phyloP scores from a whole-genome alignment of 1,139 yeast species.

The Pichia sp. region DNA sequence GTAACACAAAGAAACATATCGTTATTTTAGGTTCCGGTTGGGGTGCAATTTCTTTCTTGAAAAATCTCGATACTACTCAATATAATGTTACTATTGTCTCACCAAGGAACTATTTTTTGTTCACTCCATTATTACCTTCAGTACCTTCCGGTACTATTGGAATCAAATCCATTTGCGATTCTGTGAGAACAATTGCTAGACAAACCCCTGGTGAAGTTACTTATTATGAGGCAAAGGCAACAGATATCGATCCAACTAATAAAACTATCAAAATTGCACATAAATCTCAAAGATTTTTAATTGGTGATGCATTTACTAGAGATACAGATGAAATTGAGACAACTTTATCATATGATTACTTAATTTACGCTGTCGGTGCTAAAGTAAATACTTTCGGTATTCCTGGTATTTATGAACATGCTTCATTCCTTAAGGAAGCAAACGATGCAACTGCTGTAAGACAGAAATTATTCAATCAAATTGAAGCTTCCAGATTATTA shows the following conservation, averaged over 20 bases:
- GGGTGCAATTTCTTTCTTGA: conserved; percentile 53
- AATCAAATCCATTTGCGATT: conserved; percentile 50
- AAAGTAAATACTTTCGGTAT: conserved; percentile 78
- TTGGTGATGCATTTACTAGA: conserved; percentile 43
- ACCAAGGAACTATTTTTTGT: conserved; percentile 55
- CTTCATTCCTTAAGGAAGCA: conserved; percentile 51
- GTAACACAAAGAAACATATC: conserved; percentile 73
- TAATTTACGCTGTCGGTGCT: conserved; percentile 81
- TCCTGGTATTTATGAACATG: conserved; percentile 67
- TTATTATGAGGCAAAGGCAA: conserved; percentile 55
- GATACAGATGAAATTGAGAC: conserved; percentile 35
- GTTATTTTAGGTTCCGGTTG: conserved; percentile 58
- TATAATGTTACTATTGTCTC: conserved; percentile 55
- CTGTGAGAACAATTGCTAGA: conserved; percentile 44
- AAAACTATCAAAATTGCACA: conserved; percentile 48
- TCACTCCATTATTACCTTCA: conserved; percentile 56
- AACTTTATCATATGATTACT: conserved; percentile 59
- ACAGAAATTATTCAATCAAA: conserved; percentile 52
- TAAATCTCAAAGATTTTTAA: conserved; percentile 42
- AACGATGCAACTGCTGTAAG: conserved; percentile 51
- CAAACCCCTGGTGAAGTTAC: conserved; percentile 49
- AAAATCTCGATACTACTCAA: conserved; percentile 51
- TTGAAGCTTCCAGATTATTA: conserved; percentile 67
- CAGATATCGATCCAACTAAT: conserved; percentile 45
- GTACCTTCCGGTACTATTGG: conserved; percentile 57